These are phyloP conservation scores for Quercus phellos DNA, from an alignment of 331 rosid species.

Conservation along the genomic window DNA sequence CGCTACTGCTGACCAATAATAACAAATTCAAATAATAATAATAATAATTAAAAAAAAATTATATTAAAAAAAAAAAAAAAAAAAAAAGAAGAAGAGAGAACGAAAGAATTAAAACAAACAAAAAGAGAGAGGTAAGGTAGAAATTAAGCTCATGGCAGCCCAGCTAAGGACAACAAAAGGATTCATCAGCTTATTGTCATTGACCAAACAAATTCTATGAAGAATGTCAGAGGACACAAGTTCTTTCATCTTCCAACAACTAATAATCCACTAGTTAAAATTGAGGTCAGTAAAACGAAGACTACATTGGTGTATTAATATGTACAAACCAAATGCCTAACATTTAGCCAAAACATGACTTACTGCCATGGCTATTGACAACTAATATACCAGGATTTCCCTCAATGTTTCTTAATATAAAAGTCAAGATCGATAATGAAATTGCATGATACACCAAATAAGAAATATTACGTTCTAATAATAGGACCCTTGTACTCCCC, in stretches of 20 bases:
- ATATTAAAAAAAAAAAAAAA: too few relatives aligned
- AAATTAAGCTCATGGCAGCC: too few relatives aligned
- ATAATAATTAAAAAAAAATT: too few relatives aligned
- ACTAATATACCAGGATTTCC: conserved; percentile 36
- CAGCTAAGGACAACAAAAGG: not conserved
- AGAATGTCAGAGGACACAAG: conserved; percentile 18
- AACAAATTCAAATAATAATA: too few relatives aligned
- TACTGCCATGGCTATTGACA: conserved; percentile 47
- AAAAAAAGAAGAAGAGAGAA: too few relatives aligned
- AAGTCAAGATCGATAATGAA: conserved; percentile 26
- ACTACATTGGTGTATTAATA: conserved; percentile 36
- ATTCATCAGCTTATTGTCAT: conserved; percentile 20
- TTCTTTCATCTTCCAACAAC: conserved; percentile 21
- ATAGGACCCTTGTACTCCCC: conserved; percentile 89
- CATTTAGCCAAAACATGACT: conserved; percentile 41
- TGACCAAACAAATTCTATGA: conserved; percentile 33
- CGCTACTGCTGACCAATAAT: too few relatives aligned
- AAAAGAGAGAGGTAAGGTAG: too few relatives aligned
- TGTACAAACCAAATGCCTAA: conserved; percentile 68
- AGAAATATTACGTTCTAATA: conserved; percentile 64
- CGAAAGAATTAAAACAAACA: too few relatives aligned
- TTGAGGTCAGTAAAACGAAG: conserved; percentile 33
- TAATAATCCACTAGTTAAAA: conserved; percentile 24
- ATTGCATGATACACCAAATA: conserved; percentile 31
- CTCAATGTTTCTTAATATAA: conserved; percentile 37